phyloP scores from a whole-genome alignment of 306 rosid species.

The Malus sylvestris region DNA sequence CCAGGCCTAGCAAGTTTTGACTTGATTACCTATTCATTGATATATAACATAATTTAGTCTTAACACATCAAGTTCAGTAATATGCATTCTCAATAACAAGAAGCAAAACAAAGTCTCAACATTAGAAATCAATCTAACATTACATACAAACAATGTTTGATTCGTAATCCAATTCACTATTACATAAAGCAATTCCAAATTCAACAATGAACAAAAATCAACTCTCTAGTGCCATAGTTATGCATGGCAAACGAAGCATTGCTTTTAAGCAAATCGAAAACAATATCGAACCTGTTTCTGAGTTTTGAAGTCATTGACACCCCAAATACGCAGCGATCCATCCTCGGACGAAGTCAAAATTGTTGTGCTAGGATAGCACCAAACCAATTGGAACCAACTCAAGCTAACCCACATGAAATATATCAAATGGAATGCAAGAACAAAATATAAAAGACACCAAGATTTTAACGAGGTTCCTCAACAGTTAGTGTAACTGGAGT shows the following conservation, averaged over 20 bases:
- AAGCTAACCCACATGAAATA: too few species aligned
- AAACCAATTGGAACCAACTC: too few species aligned
- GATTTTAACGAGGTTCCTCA: too few species aligned
- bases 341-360: conserved; percentile 90
- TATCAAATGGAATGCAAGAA: too few species aligned
- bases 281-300: conserved; percentile 69
- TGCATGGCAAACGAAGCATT: background rate
- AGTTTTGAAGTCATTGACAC: conserved; percentile 82
- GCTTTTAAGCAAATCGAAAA: too few species aligned
- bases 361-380: too few species aligned
- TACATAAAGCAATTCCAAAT: background rate
- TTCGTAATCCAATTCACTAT: background rate
- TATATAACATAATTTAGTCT: conserved; percentile 5
- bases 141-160: too few species aligned
- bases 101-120: background rate
- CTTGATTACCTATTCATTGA: conserved; percentile 70
- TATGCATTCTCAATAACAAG: background rate
- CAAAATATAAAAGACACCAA: too few species aligned
- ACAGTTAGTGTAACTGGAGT: too few species aligned
- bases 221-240: background rate
- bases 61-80: background rate
- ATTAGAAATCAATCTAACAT: background rate
- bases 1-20: conserved; percentile 88
- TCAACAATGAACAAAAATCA: background rate
- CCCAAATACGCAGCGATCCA: conserved; percentile 94